Evolutionary conservation across 2,329 filamentous ascomycete species (phyloP).

Genomic region (Neurospora sp.): DNA sequence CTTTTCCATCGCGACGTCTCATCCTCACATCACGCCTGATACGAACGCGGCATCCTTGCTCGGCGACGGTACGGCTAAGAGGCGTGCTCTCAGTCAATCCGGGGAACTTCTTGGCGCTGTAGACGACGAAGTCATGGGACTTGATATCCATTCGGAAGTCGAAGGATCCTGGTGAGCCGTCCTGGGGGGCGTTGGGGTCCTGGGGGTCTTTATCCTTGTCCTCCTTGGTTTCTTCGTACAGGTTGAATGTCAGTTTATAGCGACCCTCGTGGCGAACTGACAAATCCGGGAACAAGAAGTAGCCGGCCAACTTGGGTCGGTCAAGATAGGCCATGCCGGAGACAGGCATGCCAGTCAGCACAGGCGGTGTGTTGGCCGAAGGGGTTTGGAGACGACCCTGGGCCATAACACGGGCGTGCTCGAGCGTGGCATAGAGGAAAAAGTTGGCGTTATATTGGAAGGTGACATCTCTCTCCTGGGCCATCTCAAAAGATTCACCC

Average conservation of each 20-base stretch:
- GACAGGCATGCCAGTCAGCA: conserved; percentile 87
- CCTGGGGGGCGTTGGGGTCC: conserved; percentile 26
- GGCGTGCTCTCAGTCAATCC: conserved; percentile 82
- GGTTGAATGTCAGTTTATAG: conserved; percentile 82
- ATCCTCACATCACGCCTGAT: conserved; percentile 67
- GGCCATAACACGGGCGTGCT: conserved; percentile 74
- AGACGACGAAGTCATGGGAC: conserved; percentile 79
- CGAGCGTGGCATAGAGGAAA: conserved; percentile 89
- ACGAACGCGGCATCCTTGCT: conserved; percentile 92
- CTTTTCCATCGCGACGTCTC: conserved; percentile 41
- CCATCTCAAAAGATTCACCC: conserved; percentile 49
- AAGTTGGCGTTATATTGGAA: conserved; percentile 95
- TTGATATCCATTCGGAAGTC: conserved; percentile 86
- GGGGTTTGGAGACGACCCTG: conserved; percentile 63
- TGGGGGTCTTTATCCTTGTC: conserved; percentile 63
- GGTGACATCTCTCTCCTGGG: conserved; percentile 65
- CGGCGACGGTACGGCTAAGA: conserved; percentile 82
- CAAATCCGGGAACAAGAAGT: conserved; percentile 96
- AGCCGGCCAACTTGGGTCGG: conserved; percentile 68
- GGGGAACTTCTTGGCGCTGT: conserved; percentile 96
- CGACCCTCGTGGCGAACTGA: conserved; percentile 92
- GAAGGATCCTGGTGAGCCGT: conserved; percentile 43
- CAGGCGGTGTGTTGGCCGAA: conserved; percentile 63
- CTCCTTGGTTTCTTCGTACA: conserved; percentile 91
- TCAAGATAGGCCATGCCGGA: conserved; percentile 95